Evolutionary conservation across 768 basidiomycete genomes (phyloP).

Genomic region (Phanerochaete carnosa): DNA sequence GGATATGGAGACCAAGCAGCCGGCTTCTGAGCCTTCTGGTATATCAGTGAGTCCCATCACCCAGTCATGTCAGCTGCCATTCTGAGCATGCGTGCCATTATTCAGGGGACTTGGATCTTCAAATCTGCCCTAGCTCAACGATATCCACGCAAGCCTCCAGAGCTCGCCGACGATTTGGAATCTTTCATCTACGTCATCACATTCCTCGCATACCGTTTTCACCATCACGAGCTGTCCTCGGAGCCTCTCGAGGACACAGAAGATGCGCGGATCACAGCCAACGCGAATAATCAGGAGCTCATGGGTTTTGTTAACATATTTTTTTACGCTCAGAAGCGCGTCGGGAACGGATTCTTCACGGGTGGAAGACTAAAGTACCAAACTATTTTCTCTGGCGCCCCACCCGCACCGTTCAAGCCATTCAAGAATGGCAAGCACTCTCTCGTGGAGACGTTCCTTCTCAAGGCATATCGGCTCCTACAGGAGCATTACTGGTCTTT

Average conservation of each 20-base stretch:
- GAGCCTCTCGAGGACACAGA: background rate
- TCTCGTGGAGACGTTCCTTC: no score
- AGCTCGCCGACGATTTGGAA: conserved; percentile 18
- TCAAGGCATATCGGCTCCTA: no score
- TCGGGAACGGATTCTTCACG: no score
- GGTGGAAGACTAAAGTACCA: no score
- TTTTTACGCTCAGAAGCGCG: no score
- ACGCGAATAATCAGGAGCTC: no score
- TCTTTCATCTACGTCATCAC: conserved; percentile 14
- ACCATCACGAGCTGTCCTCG: background rate
- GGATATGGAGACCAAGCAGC: background rate
- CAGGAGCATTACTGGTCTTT: no score
- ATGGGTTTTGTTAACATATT: no score
- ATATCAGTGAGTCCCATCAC: background rate
- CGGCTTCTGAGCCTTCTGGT: background rate
- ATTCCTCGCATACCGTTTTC: conserved; percentile 1
- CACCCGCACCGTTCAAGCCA: no score
- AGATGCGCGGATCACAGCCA: no score
- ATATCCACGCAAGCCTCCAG: conserved; percentile 1
- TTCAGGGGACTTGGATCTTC: conserved; percentile 19
- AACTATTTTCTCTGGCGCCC: no score
- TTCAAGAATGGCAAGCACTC: no score
- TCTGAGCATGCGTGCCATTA: background rate
- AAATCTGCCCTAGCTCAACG: conserved; percentile 9
- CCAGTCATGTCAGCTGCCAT: background rate